Evolutionary conservation across 257 asterid genomes (phyloP).

Genomic region (Solanum sejunctum): DNA sequence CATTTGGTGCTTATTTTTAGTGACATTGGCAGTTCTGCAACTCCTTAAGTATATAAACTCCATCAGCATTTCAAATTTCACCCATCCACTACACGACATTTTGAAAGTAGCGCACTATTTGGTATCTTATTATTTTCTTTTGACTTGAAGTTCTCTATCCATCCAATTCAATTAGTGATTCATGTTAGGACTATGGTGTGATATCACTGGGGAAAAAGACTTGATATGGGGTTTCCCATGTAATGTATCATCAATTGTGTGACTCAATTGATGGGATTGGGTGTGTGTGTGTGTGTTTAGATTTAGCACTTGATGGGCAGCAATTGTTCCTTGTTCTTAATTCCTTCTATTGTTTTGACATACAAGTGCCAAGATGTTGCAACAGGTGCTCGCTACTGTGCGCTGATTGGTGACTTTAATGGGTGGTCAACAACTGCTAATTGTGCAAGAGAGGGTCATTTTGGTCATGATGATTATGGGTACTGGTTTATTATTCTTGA

Average conservation of each 20-base stretch:
- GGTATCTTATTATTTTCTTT: neutral
- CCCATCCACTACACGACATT: neutral
- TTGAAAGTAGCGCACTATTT: neutral
- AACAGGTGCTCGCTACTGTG: slow-evolving; percentile 95
- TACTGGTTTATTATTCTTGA: slow-evolving; percentile 91
- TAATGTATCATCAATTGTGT: neutral
- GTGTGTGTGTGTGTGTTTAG: neutral
- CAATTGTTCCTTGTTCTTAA: neutral
- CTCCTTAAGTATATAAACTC: neutral
- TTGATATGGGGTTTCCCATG: neutral
- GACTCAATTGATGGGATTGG: neutral
- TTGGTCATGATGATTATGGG: slow-evolving; percentile 93
- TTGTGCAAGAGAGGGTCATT: slow-evolving; percentile 84
- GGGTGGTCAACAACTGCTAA: slow-evolving; percentile 88
- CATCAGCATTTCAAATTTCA: neutral
- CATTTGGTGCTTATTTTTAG: neutral
- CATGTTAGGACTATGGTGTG: neutral
- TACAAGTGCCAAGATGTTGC: slow-evolving; percentile 6
- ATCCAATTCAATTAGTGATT: neutral
- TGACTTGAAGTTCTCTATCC: neutral
- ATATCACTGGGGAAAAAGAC: neutral
- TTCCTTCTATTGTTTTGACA: neutral
- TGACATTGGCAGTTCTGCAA: neutral
- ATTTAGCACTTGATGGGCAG: neutral
- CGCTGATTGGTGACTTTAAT: slow-evolving; percentile 81